These are phyloP conservation scores for Nakaseomyces uthaithaninus DNA, from an alignment of 1,139 yeast species.

Conservation along the genomic window DNA sequence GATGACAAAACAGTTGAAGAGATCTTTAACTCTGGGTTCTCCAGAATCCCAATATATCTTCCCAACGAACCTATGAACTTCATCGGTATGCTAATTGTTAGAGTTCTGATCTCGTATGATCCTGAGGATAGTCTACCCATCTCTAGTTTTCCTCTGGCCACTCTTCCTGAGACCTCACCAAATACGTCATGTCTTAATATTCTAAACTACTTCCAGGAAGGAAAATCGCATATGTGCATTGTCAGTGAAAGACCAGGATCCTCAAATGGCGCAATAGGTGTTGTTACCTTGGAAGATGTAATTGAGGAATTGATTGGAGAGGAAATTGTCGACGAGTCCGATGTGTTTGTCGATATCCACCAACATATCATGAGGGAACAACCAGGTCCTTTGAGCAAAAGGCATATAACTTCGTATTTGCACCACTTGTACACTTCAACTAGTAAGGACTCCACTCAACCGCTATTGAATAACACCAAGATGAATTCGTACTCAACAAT, in stretches of 20 bases:
- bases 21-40: conserved; percentile 88
- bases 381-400: conserved; percentile 78
- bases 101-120: conserved; percentile 89
- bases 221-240: conserved; percentile 94
- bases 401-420: conserved; percentile 60
- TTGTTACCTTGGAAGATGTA: conserved; percentile 88
- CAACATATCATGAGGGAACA: conserved; percentile 72
- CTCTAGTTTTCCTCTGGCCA: conserved; percentile 88
- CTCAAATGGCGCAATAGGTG: conserved; percentile 82
- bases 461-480: neutral
- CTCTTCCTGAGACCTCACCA: conserved; percentile 87
- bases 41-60: conserved; percentile 89
- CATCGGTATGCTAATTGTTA: conserved; percentile 88
- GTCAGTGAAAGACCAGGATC: conserved; percentile 85
- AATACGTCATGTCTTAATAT: conserved; percentile 91
- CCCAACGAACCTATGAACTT: conserved; percentile 87
- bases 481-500: neutral
- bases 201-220: conserved; percentile 93
- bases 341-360: conserved; percentile 85
- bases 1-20: conserved; percentile 83
- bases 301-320: conserved; percentile 97
- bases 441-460: conserved; percentile 9
- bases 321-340: conserved; percentile 96
- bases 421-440: conserved; percentile 41
- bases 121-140: conserved; percentile 95